Evolutionary conservation across 345 rosid genomes (phyloP), one percentile per base, ranked within the genome.

Genomic region (Camelina sativa): DNA sequence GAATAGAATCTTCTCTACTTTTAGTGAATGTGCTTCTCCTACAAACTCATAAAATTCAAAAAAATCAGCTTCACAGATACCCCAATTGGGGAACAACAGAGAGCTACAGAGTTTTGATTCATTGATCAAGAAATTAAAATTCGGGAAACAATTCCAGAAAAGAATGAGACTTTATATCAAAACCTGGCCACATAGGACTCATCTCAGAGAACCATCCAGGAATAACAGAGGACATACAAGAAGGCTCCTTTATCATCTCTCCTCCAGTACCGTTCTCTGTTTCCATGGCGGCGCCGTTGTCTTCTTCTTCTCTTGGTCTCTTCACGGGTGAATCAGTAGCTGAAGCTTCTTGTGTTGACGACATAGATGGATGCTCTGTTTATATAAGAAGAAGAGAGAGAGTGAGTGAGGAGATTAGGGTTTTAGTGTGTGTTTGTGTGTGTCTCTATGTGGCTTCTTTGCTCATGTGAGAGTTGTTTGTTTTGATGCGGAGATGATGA

Each of bases 11-110:
- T 90, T 83, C 76, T 94, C 97, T 41, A 94, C 93, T 65, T 94
- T 94, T 19, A 94, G 78, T 44, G 98, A 94, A 73, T 94, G 97
- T 44, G 98, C 97, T 82, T 94, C 98, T 67, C 98, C 98, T 94
- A 83, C 76, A 81, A 47, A 40, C 40, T 62, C 54, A 59, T 28
- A 2, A 62, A 17, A 19, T 59, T 20, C 8, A 12, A 66, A 12
- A 65, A 53, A 6, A 8, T 19, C 57, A 74, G 72, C 37, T 55
- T 19, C 11, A 51, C 16, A 67, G 20, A 51, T 50, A 67, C 2
- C 61, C 4, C 37, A 55, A 32, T 57, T 57, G 7, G 12, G 62
- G 7, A 28, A 4, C 23, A 48, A 28, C 30, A 28, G 8, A 65
- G 47, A 66, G 58, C 7, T 5, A 37, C 4, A 47, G 11, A 65